These are phyloP conservation scores for Amanita pseudoporphyria DNA, from an alignment of 768 basidiomycete genomes.

Conservation along the genomic window DNA sequence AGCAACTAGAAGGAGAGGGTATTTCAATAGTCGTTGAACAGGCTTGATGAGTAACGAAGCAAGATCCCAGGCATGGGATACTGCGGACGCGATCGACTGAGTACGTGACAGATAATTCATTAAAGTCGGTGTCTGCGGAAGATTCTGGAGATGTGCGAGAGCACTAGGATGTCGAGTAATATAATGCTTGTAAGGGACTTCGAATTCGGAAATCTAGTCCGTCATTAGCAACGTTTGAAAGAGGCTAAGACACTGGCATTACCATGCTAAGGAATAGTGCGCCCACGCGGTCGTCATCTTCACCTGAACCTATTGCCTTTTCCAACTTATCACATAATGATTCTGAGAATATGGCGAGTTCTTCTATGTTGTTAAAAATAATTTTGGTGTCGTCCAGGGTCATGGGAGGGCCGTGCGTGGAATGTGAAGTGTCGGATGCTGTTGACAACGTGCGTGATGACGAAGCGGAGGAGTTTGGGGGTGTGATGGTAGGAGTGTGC, in stretches of 20 bases:
- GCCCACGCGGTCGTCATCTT: conserved; percentile 63
- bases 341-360: conserved; percentile 67
- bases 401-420: conserved; percentile 50
- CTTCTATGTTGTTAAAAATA: conserved; percentile 70
- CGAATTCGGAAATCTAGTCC: conserved; percentile 55
- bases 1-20: conserved; percentile 76
- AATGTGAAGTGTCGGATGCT: conserved; percentile 33
- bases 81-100: conserved; percentile 51
- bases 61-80: conserved; percentile 89
- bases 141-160: conserved; percentile 49
- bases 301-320: conserved; percentile 53
- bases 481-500: conserved; percentile 29
- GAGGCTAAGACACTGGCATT: conserved; percentile 4
- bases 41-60: conserved; percentile 94
- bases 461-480: conserved; percentile 41
- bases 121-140: conserved; percentile 47
- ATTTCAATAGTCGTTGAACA: conserved; percentile 92
- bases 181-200: conserved; percentile 67
- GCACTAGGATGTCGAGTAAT: conserved; percentile 75
- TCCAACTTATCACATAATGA: conserved; percentile 56
- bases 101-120: conserved; percentile 59
- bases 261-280: conserved; percentile 61
- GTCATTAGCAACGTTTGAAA: conserved; percentile 6
- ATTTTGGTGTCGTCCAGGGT: conserved; percentile 55
- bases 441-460: conserved; percentile 41